Percentiles rank a stretch among this genome's conserved stretches.
Conservation (phyloP, 1,284 basidiomycete species). For the Ceratobasidium sp. region DNA sequence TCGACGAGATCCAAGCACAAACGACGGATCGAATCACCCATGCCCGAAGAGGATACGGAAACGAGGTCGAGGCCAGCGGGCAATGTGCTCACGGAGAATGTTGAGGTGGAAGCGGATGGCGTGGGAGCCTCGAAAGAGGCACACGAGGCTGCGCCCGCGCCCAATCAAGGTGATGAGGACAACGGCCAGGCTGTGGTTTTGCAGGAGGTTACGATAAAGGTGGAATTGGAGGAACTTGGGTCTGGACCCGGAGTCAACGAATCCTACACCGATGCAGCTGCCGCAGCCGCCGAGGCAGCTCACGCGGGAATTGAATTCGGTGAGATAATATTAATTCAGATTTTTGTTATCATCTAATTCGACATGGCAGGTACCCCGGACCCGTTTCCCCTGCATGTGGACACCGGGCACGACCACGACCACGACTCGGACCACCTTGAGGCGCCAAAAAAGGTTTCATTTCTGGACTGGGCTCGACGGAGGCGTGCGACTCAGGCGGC, state of each 20-base stretch:
- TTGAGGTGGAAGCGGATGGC: not conserved
- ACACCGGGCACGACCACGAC: not conserved
- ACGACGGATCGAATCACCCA: conserved; percentile 24
- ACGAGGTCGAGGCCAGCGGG: not conserved
- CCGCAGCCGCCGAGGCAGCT: not conserved
- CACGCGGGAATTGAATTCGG: not conserved
- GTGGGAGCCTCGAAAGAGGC: too few relatives aligned
- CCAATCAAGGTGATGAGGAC: too few relatives aligned
- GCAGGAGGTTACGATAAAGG: not conserved
- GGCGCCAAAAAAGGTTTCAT: conserved; percentile 39
- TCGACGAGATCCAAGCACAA: not conserved
- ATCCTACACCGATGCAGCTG: not conserved
- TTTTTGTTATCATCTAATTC: not conserved
- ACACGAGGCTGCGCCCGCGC: too few relatives aligned
- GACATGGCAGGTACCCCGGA: not conserved
- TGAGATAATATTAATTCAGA: not conserved
- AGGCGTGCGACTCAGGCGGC: conserved; percentile 22
- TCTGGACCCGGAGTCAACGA: not conserved
- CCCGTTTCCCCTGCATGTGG: not conserved
- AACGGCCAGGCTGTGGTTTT: not conserved
- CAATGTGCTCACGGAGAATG: not conserved
- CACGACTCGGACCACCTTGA: conserved; percentile 4
- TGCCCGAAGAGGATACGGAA: conserved; percentile 8
- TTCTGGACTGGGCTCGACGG: conserved; percentile 37
- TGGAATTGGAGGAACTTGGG: not conserved